Evolutionary conservation across 2,329 filamentous ascomycete genomes (phyloP), one percentile per base, ranked within the genome.

Genomic region (Xylariales sp.): DNA sequence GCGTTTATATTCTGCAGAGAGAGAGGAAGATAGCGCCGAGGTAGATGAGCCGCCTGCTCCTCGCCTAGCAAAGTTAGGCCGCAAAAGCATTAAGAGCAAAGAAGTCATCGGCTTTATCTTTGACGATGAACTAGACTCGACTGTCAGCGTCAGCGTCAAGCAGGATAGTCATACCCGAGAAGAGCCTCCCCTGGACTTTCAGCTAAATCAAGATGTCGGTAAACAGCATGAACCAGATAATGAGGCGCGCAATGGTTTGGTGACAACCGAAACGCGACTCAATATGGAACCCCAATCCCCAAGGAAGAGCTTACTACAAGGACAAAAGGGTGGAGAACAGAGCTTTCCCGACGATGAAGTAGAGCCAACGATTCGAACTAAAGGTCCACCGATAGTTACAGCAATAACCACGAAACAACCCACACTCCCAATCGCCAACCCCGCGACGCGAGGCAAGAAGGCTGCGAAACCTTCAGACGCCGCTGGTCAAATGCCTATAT

Each of bases 391-490:
- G 23, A 58, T 18, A 10, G 60, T 12, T 56, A 36, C 60, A 18
- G 55, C 48, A 36, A 39, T 65, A 55, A 3, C 50, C 6, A 58
- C 32, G 57, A 65, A 69, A 43, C 61, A 58, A 32, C 46, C 43
- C 10, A 54, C 23, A 7, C 49, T 23, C 23, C 12, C n/a, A 43
- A 65, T 69, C 16, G 45, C 18, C 28, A 71, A 71, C 43, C 67
- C 46, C 58, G 85, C 85, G 3, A 85, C 83, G 10, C 79, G 85
- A 71, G 85, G 85, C 39, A 84, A 79, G 65, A 87, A 87, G 73
- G 85, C 85, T 48, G 85, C 85, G 9, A 80, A 81, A 59, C 83
- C 81, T 67, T 82, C 84, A 59, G 81, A 87, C 71, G 85, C 85
- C 7, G 83, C 83, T 36, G 85, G 85, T 16, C 80, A 81, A 64